Base-by-base conservation (phyloP, 2,329 filamentous ascomycete species). In the Alternaria metachromatica region DNA sequence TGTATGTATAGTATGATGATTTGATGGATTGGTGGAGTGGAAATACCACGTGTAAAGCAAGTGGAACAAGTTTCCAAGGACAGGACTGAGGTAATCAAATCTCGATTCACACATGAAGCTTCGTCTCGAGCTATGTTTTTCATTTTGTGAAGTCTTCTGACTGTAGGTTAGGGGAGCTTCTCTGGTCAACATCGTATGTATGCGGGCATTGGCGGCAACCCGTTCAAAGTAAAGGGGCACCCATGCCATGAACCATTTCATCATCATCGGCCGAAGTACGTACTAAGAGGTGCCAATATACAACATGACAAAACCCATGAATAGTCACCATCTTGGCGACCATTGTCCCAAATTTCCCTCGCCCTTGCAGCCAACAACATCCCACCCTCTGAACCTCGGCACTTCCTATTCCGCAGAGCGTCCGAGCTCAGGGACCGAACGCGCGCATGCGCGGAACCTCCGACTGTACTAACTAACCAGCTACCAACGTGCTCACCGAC, bases 1-100 rank as follows among this genome's bases (percentile, higher is more conserved):
- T 74, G 70, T 72, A 73, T 68, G 69, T 72, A 71, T 73, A 55
- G 49, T 63, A 63, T 60, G 49, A 59, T 53, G 60, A 55, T 33
- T 63, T 49, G 58, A 57, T 63, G 43, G 56, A 65, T 53, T 21
- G 57, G 53, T 53, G 50, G 54, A 53, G 43, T 45, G 37, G 28
- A 50, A 46, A 53, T 56, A 63, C 26, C 49, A 60, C 30, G 49
- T 60, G 61, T 53, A 56, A 56, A 62, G 55, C 43, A 55, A 41
- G 46, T 28, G 33, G 43, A 21, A 56, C 46, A n/a, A 48, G 28
- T 50, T 44, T 28, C 49, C 46, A 21, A 45, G 30, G 33, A 23
- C 26, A 54, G 46, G 25, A 45, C 21, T 43, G 59, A 11, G 28
- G 48, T 12, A 41, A 28, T 46, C 10, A 18, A 59, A 43, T n/a